phyloP scores from a whole-genome alignment of 2,329 filamentous ascomycete genomes.

The Fusarium sp. region DNA sequence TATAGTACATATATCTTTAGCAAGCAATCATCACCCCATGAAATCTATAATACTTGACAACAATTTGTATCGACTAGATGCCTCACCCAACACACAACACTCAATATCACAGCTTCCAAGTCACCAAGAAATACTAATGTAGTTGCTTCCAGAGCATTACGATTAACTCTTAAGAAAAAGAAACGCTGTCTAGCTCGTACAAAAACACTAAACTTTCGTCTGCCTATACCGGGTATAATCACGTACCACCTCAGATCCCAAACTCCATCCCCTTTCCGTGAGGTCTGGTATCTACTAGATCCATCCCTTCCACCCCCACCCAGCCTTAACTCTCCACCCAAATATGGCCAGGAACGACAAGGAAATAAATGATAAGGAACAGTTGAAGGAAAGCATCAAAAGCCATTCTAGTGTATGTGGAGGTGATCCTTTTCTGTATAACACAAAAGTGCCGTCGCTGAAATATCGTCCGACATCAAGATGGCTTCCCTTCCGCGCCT shows the following conservation, averaged over 20 bases:
- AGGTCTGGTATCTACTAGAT: slow-evolving; percentile 40
- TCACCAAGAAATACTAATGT: background rate
- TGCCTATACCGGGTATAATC: slow-evolving; percentile 48
- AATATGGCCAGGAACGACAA: slow-evolving; percentile 17
- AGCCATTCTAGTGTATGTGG: slow-evolving; percentile 38
- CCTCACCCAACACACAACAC: background rate
- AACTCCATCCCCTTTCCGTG: slow-evolving; percentile 43
- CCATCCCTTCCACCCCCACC: slow-evolving; percentile 24
- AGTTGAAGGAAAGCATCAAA: background rate
- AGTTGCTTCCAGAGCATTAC: slow-evolving; percentile 24
- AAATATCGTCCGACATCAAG: slow-evolving; percentile 21
- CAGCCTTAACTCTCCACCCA: slow-evolving; percentile 13
- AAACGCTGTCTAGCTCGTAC: slow-evolving; percentile 24
- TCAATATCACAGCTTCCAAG: background rate
- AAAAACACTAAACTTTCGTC: slow-evolving; percentile 33
- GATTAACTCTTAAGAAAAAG: background rate
- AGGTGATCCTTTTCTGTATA: slow-evolving; percentile 22
- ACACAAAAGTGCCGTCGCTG: slow-evolving; percentile 18
- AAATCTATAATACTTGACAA: background rate
- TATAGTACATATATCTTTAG: fast-evolving
- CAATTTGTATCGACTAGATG: background rate
- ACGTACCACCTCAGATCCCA: slow-evolving; percentile 38
- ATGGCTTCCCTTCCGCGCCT: slow-evolving; percentile 17
- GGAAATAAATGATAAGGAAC: slow-evolving; percentile 20
- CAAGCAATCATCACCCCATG: background rate